Evolutionary conservation across 2,329 filamentous ascomycete species (phyloP).

Genomic region (Colletotrichum higginsianum): DNA sequence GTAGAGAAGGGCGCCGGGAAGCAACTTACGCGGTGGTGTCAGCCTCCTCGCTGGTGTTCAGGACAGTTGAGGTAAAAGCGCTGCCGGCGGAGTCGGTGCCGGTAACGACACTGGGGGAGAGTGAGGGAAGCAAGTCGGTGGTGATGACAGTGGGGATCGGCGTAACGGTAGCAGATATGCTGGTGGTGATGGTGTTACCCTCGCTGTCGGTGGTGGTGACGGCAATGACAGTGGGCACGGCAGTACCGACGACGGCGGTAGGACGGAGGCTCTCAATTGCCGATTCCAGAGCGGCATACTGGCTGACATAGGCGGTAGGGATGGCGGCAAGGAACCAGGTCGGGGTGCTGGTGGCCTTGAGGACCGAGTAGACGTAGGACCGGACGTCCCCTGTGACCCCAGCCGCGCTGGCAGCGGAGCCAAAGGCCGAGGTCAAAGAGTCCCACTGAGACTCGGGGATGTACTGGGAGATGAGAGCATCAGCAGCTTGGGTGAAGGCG

Average conservation of each 20-base stretch:
- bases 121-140: conserved; percentile 23
- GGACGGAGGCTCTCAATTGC: conserved; percentile 45
- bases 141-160: conserved; percentile 29
- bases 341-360: conserved; percentile 47
- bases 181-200: conserved; percentile 47
- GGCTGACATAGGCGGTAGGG: conserved; percentile 45
- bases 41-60: conserved; percentile 12
- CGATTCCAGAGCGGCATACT: conserved; percentile 38
- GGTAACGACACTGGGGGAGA: conserved; percentile 29
- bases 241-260: conserved; percentile 26
- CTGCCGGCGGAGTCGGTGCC: conserved; percentile 36
- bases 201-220: conserved; percentile 46
- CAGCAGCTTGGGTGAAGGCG: conserved; percentile 48
- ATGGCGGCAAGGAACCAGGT: conserved; percentile 49
- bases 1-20: neutral
- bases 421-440: conserved; percentile 46
- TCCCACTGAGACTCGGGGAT: conserved; percentile 47
- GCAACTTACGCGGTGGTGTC: conserved; percentile 36
- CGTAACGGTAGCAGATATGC: conserved; percentile 42
- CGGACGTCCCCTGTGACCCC: conserved; percentile 47
- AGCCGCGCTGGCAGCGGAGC: conserved; percentile 47
- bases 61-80: conserved; percentile 32
- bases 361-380: conserved; percentile 47
- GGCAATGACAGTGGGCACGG: conserved; percentile 43
- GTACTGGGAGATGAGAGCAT: conserved; percentile 48